A percentile compares a stretch with the other conserved stretches of the same genome.
phyloP scores from a whole-genome alignment of 495 filamentous ascomycete genomes.

The Trichoderma virens region DNA sequence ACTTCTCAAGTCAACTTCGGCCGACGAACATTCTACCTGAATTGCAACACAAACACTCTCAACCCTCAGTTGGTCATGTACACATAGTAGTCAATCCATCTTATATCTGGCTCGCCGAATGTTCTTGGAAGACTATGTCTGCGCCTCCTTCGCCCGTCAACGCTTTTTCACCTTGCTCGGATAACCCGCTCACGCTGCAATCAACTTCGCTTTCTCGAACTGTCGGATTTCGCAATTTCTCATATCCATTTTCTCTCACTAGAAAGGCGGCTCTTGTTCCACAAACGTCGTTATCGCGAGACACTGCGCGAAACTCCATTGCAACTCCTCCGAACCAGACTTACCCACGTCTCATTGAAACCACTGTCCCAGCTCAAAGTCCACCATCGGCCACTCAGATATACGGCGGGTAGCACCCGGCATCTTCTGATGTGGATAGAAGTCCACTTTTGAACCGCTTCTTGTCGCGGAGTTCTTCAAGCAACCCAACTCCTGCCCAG shows the following conservation, averaged over 20 bases:
- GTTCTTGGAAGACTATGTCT: background rate
- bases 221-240: background rate
- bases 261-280: background rate
- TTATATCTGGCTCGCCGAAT: background rate
- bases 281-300: background rate
- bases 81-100: too few relatives aligned
- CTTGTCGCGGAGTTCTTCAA: background rate
- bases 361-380: background rate
- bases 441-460: background rate
- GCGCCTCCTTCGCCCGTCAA: background rate
- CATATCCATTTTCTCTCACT: background rate
- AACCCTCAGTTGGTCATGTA: too few relatives aligned
- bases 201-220: background rate
- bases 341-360: background rate
- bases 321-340: background rate
- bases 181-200: background rate
- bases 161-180: background rate
- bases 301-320: background rate
- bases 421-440: conserved; percentile 1
- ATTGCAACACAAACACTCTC: too few relatives aligned
- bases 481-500: background rate
- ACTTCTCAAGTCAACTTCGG: background rate
- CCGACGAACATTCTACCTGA: background rate
- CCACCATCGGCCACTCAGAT: conserved; percentile 1
- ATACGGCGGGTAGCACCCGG: conserved; percentile 5